Conservation (phyloP, 1,284 basidiomycete genomes). For the Fomes fomentarius region DNA sequence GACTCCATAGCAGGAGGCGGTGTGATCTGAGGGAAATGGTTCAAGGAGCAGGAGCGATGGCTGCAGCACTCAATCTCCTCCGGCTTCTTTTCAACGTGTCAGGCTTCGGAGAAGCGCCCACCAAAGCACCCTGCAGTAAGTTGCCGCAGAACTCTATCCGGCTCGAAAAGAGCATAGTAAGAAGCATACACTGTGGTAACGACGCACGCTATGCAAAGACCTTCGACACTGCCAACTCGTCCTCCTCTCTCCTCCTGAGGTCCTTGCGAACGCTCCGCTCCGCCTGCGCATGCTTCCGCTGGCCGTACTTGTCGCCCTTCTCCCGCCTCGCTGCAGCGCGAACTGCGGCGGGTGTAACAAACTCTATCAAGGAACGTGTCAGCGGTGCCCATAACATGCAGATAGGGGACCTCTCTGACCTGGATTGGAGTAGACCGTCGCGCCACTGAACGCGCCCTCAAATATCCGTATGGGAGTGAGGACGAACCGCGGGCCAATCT, state of each 20-base stretch:
- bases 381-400: too few species aligned
- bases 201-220: constrained; percentile 87
- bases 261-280: constrained; percentile 72
- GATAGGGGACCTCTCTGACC: constrained; percentile 49
- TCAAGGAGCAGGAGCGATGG: too few species aligned
- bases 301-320: constrained; percentile 81
- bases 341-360: constrained; percentile 85
- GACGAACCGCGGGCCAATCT: constrained; percentile 98
- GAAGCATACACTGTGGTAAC: too few species aligned
- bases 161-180: too few species aligned
- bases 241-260: constrained; percentile 68
- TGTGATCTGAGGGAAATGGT: too few species aligned
- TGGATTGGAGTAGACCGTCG: constrained; percentile 95
- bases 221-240: constrained; percentile 83
- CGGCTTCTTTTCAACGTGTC: too few species aligned
- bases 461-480: constrained; percentile 98
- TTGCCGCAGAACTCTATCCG: too few species aligned
- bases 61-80: too few species aligned
- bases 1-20: too few species aligned
- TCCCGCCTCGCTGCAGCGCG: constrained; percentile 74
- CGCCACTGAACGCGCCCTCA: constrained; percentile 95
- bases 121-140: too few species aligned
- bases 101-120: too few species aligned
- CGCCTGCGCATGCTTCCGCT: constrained; percentile 78
- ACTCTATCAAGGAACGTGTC: constrained; percentile 57